phyloP scores from a whole-genome alignment of 169 alveolate genomes.

The Babesia gibsoni region DNA sequence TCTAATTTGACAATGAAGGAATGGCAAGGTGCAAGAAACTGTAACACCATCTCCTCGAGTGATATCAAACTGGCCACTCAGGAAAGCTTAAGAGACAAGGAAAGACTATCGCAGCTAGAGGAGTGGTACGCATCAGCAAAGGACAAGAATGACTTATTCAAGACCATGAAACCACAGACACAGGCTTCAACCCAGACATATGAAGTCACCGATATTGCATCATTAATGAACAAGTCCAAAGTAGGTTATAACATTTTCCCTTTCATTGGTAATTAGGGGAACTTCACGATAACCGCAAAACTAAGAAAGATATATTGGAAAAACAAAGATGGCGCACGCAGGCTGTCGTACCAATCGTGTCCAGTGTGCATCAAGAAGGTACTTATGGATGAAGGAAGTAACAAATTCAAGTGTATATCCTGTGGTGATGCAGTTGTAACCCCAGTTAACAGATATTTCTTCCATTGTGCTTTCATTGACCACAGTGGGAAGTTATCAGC shows the following conservation, averaged over 20 bases:
- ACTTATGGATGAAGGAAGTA: conserved; percentile 56
- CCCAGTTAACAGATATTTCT: conserved; percentile 63
- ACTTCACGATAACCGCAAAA: conserved; percentile 58
- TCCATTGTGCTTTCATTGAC: conserved; percentile 58
- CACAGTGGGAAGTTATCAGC: conserved; percentile 52
- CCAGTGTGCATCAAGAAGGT: conserved; percentile 71
- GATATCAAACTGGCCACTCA: conserved; percentile 62
- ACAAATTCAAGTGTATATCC: conserved; percentile 62
- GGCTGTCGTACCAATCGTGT: conserved; percentile 73
- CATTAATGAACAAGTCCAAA: conserved; percentile 48
- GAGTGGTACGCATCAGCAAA: conserved; percentile 64
- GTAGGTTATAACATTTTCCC: too few relatives aligned
- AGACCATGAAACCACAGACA: conserved; percentile 61
- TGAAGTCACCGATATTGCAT: conserved; percentile 48
- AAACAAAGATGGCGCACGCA: conserved; percentile 65
- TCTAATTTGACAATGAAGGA: conserved; percentile 60
- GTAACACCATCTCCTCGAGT: conserved; percentile 53
- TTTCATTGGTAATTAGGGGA: conserved; percentile 64
- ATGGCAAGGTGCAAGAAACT: conserved; percentile 72
- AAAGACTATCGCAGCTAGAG: conserved; percentile 48
- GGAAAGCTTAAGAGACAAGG: conserved; percentile 59
- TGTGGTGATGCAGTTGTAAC: conserved; percentile 68
- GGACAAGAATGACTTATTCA: conserved; percentile 58
- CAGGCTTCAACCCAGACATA: conserved; percentile 54
- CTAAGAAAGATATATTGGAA: conserved; percentile 71